Percentiles rank a stretch among this genome's conserved stretches.
Evolutionary conservation across 1,284 basidiomycete species (phyloP).

Genomic region (Golubevia pallescens): DNA sequence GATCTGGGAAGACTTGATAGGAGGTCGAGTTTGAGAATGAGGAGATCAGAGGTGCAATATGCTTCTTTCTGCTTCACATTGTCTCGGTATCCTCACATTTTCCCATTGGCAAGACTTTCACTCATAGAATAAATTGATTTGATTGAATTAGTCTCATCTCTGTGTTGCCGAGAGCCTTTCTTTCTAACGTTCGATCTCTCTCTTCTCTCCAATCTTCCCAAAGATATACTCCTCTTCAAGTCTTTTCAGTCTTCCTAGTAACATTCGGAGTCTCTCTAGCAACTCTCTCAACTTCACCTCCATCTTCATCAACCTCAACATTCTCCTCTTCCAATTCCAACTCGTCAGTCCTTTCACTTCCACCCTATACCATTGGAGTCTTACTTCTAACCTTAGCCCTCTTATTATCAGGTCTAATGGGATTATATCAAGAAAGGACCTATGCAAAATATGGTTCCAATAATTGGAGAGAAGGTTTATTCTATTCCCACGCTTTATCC

Average conservation of each 20-base stretch:
- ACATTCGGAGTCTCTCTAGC: constrained; percentile 82
- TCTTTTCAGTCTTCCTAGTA: constrained; percentile 75
- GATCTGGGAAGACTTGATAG: neutral
- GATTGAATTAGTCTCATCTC: too few species aligned
- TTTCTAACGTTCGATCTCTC: neutral
- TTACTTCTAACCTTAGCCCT: constrained; percentile 77
- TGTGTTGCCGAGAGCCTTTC: too few species aligned
- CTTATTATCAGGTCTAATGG: constrained; percentile 80
- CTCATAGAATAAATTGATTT: too few species aligned
- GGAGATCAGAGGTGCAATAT: too few species aligned
- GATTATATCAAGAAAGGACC: constrained; percentile 83
- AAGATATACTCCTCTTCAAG: constrained; percentile 29
- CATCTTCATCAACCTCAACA: constrained; percentile 28
- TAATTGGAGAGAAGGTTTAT: constrained; percentile 89
- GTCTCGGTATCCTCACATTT: too few species aligned
- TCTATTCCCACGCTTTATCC: constrained; percentile 75
- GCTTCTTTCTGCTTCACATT: too few species aligned
- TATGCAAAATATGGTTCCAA: constrained; percentile 72
- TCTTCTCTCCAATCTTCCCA: neutral
- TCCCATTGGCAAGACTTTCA: too few species aligned
- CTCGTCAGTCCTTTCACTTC: neutral
- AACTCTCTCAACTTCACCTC: constrained; percentile 75
- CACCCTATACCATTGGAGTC: constrained; percentile 75
- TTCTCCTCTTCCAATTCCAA: constrained; percentile 12
- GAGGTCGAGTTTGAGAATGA: neutral